A percentile compares a stretch with the other conserved stretches of the same genome.
Conservation (phyloP, 2,329 filamentous ascomycete species). For the Verticillium longisporum region DNA sequence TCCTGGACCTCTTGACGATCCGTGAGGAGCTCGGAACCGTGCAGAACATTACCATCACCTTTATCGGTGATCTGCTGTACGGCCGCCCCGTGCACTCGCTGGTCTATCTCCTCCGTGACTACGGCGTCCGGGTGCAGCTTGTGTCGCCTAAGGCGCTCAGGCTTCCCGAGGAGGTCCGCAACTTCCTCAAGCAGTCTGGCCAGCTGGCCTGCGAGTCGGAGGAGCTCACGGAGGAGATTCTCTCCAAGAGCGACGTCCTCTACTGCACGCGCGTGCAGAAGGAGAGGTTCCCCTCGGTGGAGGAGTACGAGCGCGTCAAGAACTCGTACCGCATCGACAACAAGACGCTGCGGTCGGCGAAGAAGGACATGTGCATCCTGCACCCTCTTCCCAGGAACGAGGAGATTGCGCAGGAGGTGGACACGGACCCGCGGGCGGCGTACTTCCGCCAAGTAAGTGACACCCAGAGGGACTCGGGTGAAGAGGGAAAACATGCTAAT, state of each 20-base stretch:
- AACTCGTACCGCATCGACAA: slow-evolving; percentile 87
- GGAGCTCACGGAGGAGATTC: slow-evolving; percentile 76
- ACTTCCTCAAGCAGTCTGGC: slow-evolving; percentile 64
- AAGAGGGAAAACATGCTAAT: slow-evolving; percentile 31
- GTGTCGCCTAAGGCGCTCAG: slow-evolving; percentile 75
- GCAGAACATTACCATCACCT: slow-evolving; percentile 91
- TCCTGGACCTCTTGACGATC: slow-evolving; percentile 97
- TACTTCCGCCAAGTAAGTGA: slow-evolving; percentile 96
- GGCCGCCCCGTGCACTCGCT: slow-evolving; percentile 94
- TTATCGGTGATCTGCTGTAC: slow-evolving; percentile 87
- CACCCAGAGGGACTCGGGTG: not conserved
- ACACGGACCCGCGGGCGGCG: slow-evolving; percentile 92
- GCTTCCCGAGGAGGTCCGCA: slow-evolving; percentile 68
- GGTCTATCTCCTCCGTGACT: slow-evolving; percentile 88
- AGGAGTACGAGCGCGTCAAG: slow-evolving; percentile 82
- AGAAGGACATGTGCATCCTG: slow-evolving; percentile 89
- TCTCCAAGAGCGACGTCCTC: slow-evolving; percentile 81
- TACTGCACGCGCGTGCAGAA: slow-evolving; percentile 98
- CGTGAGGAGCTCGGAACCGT: slow-evolving; percentile 95
- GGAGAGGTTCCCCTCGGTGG: slow-evolving; percentile 80
- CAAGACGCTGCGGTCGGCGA: slow-evolving; percentile 80
- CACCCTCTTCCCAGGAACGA: slow-evolving; percentile 91
- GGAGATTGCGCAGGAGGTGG: slow-evolving; percentile 91
- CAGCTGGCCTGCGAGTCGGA: slow-evolving; percentile 72
- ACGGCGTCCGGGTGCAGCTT: slow-evolving; percentile 89